Conservation (phyloP, 2,329 filamentous ascomycete species). For the Sarocladium strictum region DNA sequence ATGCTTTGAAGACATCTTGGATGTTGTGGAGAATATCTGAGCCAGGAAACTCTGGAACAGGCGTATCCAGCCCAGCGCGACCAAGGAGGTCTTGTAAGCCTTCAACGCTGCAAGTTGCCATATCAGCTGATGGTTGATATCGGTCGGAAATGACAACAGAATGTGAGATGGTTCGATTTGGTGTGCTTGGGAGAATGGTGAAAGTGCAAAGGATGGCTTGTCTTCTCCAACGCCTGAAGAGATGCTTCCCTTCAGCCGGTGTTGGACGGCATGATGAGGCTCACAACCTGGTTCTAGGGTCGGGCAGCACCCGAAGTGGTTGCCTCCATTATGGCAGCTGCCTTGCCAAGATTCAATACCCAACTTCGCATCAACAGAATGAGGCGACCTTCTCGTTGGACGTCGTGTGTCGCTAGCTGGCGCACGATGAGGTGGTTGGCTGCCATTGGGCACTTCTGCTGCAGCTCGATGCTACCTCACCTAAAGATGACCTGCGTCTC, state of each 20-base stretch:
- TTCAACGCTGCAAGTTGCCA: slow-evolving; percentile 19
- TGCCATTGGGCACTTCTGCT: neutral
- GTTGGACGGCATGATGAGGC: neutral
- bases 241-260: neutral
- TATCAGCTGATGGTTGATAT: slow-evolving; percentile 3
- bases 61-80: slow-evolving; percentile 16
- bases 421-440: neutral
- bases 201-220: slow-evolving; percentile 1
- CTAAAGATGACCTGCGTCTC: neutral
- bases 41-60: slow-evolving; percentile 16
- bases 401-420: neutral
- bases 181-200: neutral
- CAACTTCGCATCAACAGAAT: neutral
- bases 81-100: slow-evolving; percentile 17
- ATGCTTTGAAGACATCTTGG: slow-evolving; percentile 20
- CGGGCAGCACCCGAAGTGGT: neutral
- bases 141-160: neutral
- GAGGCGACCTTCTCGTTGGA: neutral
- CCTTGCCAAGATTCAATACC: neutral
- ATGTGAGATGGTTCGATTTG: too few relatives aligned
- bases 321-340: neutral
- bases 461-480: neutral
- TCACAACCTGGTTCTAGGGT: slow-evolving; percentile 4
- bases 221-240: neutral
- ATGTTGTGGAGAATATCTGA: slow-evolving; percentile 19